phyloP scores from a whole-genome alignment of 495 filamentous ascomycete species.

The Penicillium fimorum region DNA sequence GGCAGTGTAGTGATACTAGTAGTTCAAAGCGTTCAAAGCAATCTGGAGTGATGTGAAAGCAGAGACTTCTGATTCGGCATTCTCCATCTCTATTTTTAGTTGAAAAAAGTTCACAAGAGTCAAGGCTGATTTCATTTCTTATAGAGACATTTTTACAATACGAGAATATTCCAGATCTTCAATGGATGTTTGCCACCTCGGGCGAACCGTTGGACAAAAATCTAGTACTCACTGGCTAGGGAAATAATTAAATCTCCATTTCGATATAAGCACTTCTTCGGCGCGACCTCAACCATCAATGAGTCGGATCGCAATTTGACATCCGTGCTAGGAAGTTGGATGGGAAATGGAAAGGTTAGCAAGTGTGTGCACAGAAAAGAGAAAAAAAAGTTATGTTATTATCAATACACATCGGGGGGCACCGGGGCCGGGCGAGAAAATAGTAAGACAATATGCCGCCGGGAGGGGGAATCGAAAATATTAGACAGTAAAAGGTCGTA shows the following conservation, averaged over 20 bases:
- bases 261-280: constrained; percentile 76
- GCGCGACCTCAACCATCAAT: constrained; percentile 88
- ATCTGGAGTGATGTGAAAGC: constrained; percentile 19
- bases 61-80: constrained; percentile 24
- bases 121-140: neutral
- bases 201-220: constrained; percentile 40
- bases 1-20: too few species aligned
- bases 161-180: constrained; percentile 47
- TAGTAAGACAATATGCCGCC: constrained; percentile 34
- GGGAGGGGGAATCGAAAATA: constrained; percentile 31
- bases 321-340: constrained; percentile 71
- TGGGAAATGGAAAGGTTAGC: neutral
- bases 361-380: constrained; percentile 1
- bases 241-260: constrained; percentile 22
- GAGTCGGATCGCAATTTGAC: constrained; percentile 96
- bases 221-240: constrained; percentile 50
- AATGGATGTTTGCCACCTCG: constrained; percentile 51
- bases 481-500: constrained; percentile 35
- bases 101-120: neutral
- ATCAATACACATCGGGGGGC: constrained; percentile 33
- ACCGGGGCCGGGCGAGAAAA: constrained; percentile 19
- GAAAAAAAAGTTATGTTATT: constrained; percentile 32
- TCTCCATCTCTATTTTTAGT: neutral
- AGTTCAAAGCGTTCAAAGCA: too few species aligned
- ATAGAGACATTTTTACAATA: constrained; percentile 74